phyloP scores from a whole-genome alignment of 495 filamentous ascomycete species.

The Lophiostoma macrostomum region DNA sequence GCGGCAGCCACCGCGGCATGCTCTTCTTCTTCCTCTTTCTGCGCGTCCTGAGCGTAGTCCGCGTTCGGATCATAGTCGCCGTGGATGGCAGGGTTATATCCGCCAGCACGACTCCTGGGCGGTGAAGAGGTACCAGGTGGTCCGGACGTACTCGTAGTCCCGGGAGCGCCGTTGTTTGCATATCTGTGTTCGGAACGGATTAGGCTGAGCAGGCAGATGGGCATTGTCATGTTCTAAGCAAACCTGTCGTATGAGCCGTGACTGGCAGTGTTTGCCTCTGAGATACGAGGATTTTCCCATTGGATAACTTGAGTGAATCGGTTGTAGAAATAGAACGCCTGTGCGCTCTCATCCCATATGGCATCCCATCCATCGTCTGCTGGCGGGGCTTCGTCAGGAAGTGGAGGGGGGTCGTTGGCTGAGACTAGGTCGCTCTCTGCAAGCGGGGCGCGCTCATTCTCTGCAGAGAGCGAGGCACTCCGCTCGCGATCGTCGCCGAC shows the following conservation, averaged over 20 bases:
- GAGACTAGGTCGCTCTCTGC: not conserved
- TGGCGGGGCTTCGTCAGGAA: slow-evolving; percentile 43
- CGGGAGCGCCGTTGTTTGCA: not conserved
- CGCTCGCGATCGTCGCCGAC: not conserved
- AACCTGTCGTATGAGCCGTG: slow-evolving; percentile 25
- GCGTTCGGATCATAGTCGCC: slow-evolving; percentile 93
- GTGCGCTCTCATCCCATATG: slow-evolving; percentile 70
- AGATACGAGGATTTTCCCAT: slow-evolving; percentile 87
- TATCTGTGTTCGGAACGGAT: slow-evolving; percentile 6
- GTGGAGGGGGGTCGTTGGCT: slow-evolving; percentile 46
- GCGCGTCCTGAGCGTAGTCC: slow-evolving; percentile 62
- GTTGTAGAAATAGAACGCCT: slow-evolving; percentile 88
- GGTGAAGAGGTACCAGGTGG: too few relatives aligned
- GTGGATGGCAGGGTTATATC: slow-evolving; percentile 95
- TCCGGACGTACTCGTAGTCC: not conserved
- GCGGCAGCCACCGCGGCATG: slow-evolving; percentile 35
- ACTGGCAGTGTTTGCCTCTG: slow-evolving; percentile 39
- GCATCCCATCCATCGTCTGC: slow-evolving; percentile 87
- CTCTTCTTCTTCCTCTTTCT: slow-evolving; percentile 40
- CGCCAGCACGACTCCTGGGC: slow-evolving; percentile 45
- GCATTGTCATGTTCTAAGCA: slow-evolving; percentile 3
- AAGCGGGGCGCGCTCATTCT: not conserved
- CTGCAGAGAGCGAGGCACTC: not conserved
- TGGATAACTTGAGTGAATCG: slow-evolving; percentile 71
- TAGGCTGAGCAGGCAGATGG: not conserved